These are phyloP conservation scores for Nissolia schottii DNA, from an alignment of 306 rosid genomes.

Conservation along the genomic window DNA sequence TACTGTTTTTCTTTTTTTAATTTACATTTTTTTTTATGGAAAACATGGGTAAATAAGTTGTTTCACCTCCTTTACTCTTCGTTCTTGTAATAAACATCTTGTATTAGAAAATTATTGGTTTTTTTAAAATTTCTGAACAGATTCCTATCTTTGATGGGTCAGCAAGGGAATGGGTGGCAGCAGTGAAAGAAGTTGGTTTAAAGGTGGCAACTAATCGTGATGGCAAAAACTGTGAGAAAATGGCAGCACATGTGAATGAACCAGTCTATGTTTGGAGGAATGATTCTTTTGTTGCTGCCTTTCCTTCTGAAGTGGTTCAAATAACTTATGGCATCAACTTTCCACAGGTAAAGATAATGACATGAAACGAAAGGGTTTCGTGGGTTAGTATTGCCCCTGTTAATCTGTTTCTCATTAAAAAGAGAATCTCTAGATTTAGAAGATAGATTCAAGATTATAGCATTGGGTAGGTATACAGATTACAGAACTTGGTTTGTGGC, in stretches of 20 bases:
- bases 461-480: neutral
- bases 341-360: constrained; percentile 54
- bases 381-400: neutral
- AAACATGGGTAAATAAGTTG: neutral
- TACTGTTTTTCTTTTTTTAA: too few relatives aligned
- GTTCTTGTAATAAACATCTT: neutral
- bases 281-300: constrained; percentile 72
- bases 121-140: constrained; percentile 35
- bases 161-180: constrained; percentile 74
- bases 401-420: neutral
- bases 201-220: constrained; percentile 47
- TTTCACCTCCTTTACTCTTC: neutral
- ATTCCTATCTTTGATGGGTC: constrained; percentile 95
- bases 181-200: constrained; percentile 65
- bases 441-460: neutral
- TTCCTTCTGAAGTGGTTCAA: constrained; percentile 52
- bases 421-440: neutral
- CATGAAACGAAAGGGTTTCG: neutral
- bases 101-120: constrained; percentile 20
- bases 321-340: constrained; percentile 77
- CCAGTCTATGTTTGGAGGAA: constrained; percentile 62
- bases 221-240: constrained; percentile 54
- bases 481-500: neutral
- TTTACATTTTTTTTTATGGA: constrained; percentile 10
- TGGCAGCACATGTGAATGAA: constrained; percentile 66